Conservation (phyloP, 345 rosid genomes). For the Gossypium longicalyx region DNA sequence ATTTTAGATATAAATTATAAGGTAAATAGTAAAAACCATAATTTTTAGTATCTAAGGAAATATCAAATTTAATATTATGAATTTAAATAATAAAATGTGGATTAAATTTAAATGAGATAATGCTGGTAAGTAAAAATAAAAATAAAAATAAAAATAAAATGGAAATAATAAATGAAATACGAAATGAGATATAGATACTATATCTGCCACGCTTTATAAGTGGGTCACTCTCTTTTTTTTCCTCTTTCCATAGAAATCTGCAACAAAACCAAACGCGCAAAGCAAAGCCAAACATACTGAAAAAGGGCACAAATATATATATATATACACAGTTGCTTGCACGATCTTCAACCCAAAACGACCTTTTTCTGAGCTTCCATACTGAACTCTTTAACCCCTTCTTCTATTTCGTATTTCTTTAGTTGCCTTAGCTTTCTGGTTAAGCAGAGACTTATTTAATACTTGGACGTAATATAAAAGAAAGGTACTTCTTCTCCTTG, state of each 20-base stretch:
- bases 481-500: neutral
- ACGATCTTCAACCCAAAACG: constrained; percentile 10
- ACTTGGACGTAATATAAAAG: neutral
- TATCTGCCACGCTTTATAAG: neutral
- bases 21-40: too few species aligned
- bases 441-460: neutral
- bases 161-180: too few species aligned
- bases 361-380: constrained; percentile 1
- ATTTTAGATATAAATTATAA: too few species aligned
- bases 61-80: too few species aligned
- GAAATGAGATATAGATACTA: neutral
- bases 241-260: neutral
- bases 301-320: neutral
- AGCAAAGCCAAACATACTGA: neutral
- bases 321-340: constrained; percentile 2
- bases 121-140: too few species aligned
- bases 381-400: neutral
- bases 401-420: neutral
- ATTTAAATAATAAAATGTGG: too few species aligned
- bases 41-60: too few species aligned
- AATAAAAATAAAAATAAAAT: too few species aligned
- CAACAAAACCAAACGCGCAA: constrained; percentile 13
- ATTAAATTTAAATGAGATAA: too few species aligned
- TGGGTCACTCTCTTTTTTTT: neutral
- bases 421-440: constrained; percentile 12